Conservation (phyloP, 73 alveolate genomes). For the Effrenium voratum region DNA sequence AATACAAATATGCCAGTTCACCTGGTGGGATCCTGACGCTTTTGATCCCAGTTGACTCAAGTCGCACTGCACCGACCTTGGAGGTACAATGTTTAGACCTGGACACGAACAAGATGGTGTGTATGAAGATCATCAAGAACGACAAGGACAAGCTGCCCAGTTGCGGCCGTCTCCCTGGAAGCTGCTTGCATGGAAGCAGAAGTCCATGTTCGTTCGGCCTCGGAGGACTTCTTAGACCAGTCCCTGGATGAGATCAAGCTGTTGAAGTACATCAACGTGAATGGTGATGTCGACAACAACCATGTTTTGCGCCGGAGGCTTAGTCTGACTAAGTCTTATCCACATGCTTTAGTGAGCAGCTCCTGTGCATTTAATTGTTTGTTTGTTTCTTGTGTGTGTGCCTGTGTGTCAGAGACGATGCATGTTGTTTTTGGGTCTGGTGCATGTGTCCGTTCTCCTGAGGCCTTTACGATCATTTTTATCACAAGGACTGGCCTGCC, state of each 20-base stretch:
- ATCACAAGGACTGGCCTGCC: slow-evolving; percentile 53
- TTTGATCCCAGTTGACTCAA: background rate
- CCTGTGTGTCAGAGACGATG: too few species aligned
- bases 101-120: slow-evolving; percentile 98
- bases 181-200: background rate
- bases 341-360: too few species aligned
- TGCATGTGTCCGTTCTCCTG: background rate
- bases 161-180: background rate
- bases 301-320: slow-evolving; percentile 93
- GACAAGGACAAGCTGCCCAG: slow-evolving; percentile 95
- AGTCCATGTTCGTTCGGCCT: background rate
- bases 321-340: too few species aligned
- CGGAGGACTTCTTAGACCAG: slow-evolving; percentile 99
- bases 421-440: background rate
- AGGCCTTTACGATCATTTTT: slow-evolving; percentile 88
- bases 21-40: background rate
- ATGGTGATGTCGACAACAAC: slow-evolving; percentile 99
- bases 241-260: slow-evolving; percentile 99
- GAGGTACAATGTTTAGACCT: slow-evolving; percentile 99
- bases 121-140: slow-evolving; percentile 99
- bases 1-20: background rate
- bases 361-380: too few species aligned
- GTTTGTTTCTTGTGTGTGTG: too few species aligned
- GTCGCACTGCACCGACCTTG: slow-evolving; percentile 50
- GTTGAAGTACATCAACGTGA: slow-evolving; percentile 97